Evolutionary conservation across 2,329 filamentous ascomycete species (phyloP), one percentile per base, ranked within the genome.

Genomic region (Mariannaea sp.): DNA sequence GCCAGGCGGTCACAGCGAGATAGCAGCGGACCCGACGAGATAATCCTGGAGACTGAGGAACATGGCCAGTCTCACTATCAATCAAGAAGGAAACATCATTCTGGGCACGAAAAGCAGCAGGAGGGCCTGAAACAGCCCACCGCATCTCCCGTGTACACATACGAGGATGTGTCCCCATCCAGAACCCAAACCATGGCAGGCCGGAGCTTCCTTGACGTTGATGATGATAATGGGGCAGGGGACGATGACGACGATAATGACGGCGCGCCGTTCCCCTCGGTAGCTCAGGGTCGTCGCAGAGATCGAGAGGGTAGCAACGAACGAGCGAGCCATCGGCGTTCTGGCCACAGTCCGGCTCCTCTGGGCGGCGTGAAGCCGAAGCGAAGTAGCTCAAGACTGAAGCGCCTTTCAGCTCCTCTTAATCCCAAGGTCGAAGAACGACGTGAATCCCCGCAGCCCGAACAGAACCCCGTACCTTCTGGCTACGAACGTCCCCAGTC

Each of bases 401-500:
- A 85, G 68, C 79, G 83, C 6, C 72, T 83, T 2, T 87, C 84
- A 0, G 76, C 73, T 2, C 75, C 77, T 1, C 51, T 75, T 7
- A 79, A 72, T 35, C 75, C 77, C 4, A 70, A 72, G 38, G 53
- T 64, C 29, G 71, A 81, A 29, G 72, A 77, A 17, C 63, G 64
- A 27, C 68, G 64, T 20, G 62, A 65, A 10, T 54, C 61, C 1
- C 62, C 64, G 0, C 62, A 68, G 12, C 62, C 51, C 5, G 71
- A 73, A 5, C 61, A 67, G 16, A 67, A 53, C 53, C 65, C 60
- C 10, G 64, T 66, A 26, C 72, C 80, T 1, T 72, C 81, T 12
- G 78, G 81, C 1, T 88, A 91, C 55, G 89, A 92, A 64, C 82
- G 90, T 8, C 89, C 89, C 1, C 81, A 80, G 12, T 96, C 90